These are phyloP conservation scores for Suillus subalutaceus DNA, from an alignment of 768 basidiomycete species.

Conservation along the genomic window DNA sequence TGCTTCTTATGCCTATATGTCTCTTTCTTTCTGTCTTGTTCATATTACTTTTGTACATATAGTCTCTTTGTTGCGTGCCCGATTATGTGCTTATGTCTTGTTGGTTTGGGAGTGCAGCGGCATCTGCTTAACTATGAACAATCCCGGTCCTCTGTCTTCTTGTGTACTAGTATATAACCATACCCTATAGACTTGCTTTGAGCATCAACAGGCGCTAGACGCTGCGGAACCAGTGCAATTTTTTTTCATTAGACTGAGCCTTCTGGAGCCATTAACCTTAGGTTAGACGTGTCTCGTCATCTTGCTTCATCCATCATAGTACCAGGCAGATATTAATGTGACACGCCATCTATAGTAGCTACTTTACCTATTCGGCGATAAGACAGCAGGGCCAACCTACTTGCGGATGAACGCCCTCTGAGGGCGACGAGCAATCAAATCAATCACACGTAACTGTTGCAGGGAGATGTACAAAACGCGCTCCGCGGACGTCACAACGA, in stretches of 20 bases:
- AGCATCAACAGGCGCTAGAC: not conserved
- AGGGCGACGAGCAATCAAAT: slow-evolving; percentile 3
- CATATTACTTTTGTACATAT: slow-evolving; percentile 9
- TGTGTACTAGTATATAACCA: slow-evolving; percentile 4
- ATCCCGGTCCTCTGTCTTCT: slow-evolving; percentile 10
- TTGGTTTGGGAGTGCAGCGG: slow-evolving; percentile 5
- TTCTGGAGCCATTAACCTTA: not conserved
- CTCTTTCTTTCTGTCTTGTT: not conserved
- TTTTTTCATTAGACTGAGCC: not conserved
- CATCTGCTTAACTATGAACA: slow-evolving; percentile 12
- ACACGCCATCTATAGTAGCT: not conserved
- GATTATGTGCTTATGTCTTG: slow-evolving; percentile 7
- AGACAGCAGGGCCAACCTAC: slow-evolving; percentile 4
- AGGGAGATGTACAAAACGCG: slow-evolving; percentile 2
- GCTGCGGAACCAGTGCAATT: not conserved
- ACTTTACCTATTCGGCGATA: not conserved
- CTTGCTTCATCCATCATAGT: not conserved
- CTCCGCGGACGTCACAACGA: slow-evolving; percentile 8
- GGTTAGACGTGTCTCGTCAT: not conserved
- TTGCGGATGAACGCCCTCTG: not conserved
- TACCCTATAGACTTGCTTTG: slow-evolving; percentile 19
- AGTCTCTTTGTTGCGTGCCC: not conserved
- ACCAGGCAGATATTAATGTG: slow-evolving; percentile 2
- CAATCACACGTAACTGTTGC: slow-evolving; percentile 6
- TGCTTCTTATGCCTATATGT: slow-evolving; percentile 9